phyloP scores from a whole-genome alignment of 2,329 filamentous ascomycete genomes.

The Oidium heveae region DNA sequence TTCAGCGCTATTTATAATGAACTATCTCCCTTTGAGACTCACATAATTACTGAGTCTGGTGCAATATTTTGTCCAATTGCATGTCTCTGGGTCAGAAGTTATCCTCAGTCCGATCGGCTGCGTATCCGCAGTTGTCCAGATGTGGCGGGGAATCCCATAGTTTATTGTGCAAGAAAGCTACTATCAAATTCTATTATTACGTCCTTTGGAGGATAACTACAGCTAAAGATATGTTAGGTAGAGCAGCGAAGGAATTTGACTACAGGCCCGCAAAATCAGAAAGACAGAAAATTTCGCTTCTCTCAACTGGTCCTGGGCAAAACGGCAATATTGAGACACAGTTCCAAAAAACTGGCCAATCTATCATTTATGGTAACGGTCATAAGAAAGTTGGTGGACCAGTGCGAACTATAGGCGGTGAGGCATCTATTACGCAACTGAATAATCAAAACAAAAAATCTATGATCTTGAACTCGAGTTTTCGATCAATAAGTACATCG shows the following conservation, averaged over 20 bases:
- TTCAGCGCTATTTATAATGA: too few species aligned
- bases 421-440: conserved; percentile 5
- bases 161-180: conserved; percentile 6
- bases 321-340: conserved; percentile 24
- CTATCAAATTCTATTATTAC: conserved; percentile 7
- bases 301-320: conserved; percentile 27
- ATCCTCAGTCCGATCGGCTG: conserved; percentile 9
- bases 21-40: too few species aligned
- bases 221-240: conserved; percentile 13
- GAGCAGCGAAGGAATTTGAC: conserved; percentile 8
- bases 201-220: not conserved
- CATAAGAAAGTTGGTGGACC: conserved; percentile 13
- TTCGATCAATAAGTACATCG: not conserved
- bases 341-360: conserved; percentile 20
- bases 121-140: conserved; percentile 9
- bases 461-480: not conserved
- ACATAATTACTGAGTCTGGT: not conserved
- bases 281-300: conserved; percentile 25
- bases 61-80: not conserved
- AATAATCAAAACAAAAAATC: conserved; percentile 1
- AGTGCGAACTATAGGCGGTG: conserved; percentile 6
- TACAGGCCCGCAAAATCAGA: conserved; percentile 7
- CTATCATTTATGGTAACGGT: conserved; percentile 14
- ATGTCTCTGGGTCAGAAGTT: not conserved
- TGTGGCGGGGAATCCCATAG: conserved; percentile 9